Base-by-base conservation (phyloP, 129 eudicot genomes). In the Pittosporum tobira region DNA sequence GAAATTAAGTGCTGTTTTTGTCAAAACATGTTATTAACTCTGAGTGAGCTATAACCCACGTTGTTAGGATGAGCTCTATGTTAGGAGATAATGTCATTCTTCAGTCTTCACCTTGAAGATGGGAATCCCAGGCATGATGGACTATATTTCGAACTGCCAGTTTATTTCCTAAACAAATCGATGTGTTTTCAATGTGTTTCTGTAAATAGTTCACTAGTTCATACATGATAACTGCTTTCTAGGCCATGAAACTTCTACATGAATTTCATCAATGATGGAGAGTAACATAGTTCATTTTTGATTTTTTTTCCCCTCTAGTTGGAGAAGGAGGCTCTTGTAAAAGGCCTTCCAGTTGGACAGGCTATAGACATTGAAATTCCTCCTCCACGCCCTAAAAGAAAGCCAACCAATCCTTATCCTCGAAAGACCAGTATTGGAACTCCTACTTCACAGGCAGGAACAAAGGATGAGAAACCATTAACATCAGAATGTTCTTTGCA, bases 371-470 rank as follows among this genome's bases (percentile, higher is more conserved):
- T 91, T 52, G 96, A 87, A 61, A 91, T 91, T 68, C 99, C 99
- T 60, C 99, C 99, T 46, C 99, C 99, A 62, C 85, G 99, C 37
- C 99, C 99, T 54, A 91, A 91, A 84, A 76, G 99, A 77, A 91
- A 91, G 72, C 99, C 99, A 18, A 78, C 73, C 63, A 83, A 79
- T 84, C 99, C 96, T n/a, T 91, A 91, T 77, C 99, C 99, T 73
- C 79, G 99, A 40, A 91, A 91, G 79, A 69, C 46, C 47, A 72
- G 70, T 38, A 71, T 54, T 10, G 69, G 69, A 71, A 56, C 60
- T 51, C 64, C 76, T 38, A 57, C 68, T 59, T 9, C 61, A 37
- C 88, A 77, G 55, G 71, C 68, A 60, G 73, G 54, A 70, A 73
- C 67, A 27, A 84, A 79, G 61, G 83, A 79, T 58, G 89, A 68